Percentiles rank a stretch among this genome's conserved stretches.
phyloP scores from a whole-genome alignment of 2,329 filamentous ascomycete genomes.

The Trichophyton schoenleinii region DNA sequence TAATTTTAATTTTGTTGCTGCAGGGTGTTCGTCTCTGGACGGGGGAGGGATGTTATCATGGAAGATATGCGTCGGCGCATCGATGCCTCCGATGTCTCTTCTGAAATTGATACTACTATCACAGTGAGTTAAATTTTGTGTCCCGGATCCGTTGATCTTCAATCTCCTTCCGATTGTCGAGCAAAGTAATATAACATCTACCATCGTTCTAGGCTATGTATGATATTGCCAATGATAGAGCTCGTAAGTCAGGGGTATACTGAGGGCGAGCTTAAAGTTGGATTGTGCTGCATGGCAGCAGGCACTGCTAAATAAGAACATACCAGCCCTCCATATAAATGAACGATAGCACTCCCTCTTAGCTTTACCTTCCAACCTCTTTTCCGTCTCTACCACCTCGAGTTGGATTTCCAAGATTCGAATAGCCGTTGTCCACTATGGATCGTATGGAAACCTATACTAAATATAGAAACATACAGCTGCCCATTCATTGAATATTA shows the following conservation, averaged over 20 bases:
- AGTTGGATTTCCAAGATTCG: too few relatives aligned
- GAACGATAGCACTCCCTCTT: background rate
- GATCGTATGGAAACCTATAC: background rate
- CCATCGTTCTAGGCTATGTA: constrained; percentile 61
- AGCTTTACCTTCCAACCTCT: background rate
- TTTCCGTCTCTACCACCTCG: background rate
- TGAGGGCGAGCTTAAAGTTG: background rate
- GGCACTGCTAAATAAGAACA: background rate
- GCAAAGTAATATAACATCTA: background rate
- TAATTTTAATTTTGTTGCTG: background rate
- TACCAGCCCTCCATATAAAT: background rate
- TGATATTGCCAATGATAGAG: constrained; percentile 73
- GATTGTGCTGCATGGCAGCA: background rate
- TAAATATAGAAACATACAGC: background rate
- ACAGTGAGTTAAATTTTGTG: constrained; percentile 41
- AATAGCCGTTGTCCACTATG: too few relatives aligned
- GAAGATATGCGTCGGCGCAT: constrained; percentile 68
- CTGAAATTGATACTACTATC: constrained; percentile 62
- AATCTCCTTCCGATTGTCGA: background rate
- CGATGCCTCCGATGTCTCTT: constrained; percentile 48
- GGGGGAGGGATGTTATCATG: constrained; percentile 62
- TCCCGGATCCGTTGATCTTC: background rate
- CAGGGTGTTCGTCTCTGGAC: constrained; percentile 76
- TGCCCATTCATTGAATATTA: too few relatives aligned
- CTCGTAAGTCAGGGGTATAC: constrained; percentile 18